These are phyloP conservation scores for Nannizziopsis arthrosporioides DNA, from an alignment of 2,329 filamentous ascomycete genomes.

Conservation along the genomic window DNA sequence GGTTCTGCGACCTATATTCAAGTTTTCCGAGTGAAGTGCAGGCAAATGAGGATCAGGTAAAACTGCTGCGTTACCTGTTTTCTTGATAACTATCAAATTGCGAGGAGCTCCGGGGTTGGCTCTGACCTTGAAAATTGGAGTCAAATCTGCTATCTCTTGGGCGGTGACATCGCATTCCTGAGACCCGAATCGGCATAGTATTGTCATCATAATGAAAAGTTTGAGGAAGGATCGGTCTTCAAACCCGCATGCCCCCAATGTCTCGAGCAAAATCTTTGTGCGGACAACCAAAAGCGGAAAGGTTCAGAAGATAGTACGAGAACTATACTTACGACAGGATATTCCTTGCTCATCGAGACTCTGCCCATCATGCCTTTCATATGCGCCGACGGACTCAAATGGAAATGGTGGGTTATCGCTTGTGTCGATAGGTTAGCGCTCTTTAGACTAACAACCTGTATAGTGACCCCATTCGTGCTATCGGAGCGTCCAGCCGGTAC, in stretches of 20 bases:
- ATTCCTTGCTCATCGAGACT: constrained; percentile 93
- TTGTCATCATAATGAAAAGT: constrained; percentile 44
- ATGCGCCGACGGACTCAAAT: constrained; percentile 66
- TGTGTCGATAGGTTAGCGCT: background rate
- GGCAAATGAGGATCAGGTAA: too few species aligned
- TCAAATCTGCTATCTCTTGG: too few species aligned
- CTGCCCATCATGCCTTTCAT: constrained; percentile 62
- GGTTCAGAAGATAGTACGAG: constrained; percentile 95
- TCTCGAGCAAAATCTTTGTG: constrained; percentile 93
- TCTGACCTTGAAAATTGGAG: too few species aligned
- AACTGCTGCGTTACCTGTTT: too few species aligned
- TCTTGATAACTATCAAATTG: too few species aligned
- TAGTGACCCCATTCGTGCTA: constrained; percentile 72
- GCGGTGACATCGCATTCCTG: too few species aligned
- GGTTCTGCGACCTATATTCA: too few species aligned
- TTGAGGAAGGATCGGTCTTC: constrained; percentile 46
- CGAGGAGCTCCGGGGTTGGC: too few species aligned
- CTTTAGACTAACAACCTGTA: constrained; percentile 1
- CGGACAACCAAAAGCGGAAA: constrained; percentile 90
- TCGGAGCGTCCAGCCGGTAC: constrained; percentile 80
- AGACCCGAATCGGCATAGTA: too few species aligned
- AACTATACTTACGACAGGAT: constrained; percentile 89
- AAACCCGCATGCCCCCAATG: constrained; percentile 53
- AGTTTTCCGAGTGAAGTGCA: too few species aligned
- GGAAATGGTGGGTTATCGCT: constrained; percentile 51